Evolutionary conservation across 108 stramenopile genomes (phyloP).

Genomic region (Fistulifera solaris): DNA sequence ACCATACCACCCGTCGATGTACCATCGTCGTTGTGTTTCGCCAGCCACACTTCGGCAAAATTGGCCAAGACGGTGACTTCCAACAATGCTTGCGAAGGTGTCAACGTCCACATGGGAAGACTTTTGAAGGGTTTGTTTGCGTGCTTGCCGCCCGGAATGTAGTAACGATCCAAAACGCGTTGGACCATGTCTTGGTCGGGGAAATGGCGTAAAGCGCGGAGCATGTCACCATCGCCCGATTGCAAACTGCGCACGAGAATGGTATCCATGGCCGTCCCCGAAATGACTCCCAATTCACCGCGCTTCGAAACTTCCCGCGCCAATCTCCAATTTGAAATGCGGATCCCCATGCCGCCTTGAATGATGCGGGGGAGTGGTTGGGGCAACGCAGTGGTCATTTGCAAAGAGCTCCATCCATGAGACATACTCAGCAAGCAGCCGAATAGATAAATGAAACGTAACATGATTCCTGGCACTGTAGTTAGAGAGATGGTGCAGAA

Average conservation of each 20-base stretch:
- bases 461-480: too few species aligned
- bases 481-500: too few species aligned
- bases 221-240: constrained; percentile 32
- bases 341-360: constrained; percentile 33
- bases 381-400: background rate
- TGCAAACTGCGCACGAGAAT: constrained; percentile 34
- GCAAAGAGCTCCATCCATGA: too few species aligned
- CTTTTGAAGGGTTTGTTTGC: constrained; percentile 23
- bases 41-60: constrained; percentile 43
- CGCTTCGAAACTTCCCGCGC: constrained; percentile 30
- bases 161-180: constrained; percentile 30
- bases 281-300: constrained; percentile 35
- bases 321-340: constrained; percentile 35
- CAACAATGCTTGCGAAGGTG: constrained; percentile 16
- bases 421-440: too few species aligned
- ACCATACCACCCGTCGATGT: constrained; percentile 18
- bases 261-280: constrained; percentile 37
- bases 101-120: constrained; percentile 30
- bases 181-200: constrained; percentile 36
- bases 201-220: constrained; percentile 30
- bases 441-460: too few species aligned
- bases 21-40: constrained; percentile 42
- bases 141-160: constrained; percentile 31
- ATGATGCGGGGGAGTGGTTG: constrained; percentile 3
- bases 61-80: constrained; percentile 34